phyloP scores from a whole-genome alignment of 1,139 yeast genomes.

The Arxiozyma heterogenica region DNA sequence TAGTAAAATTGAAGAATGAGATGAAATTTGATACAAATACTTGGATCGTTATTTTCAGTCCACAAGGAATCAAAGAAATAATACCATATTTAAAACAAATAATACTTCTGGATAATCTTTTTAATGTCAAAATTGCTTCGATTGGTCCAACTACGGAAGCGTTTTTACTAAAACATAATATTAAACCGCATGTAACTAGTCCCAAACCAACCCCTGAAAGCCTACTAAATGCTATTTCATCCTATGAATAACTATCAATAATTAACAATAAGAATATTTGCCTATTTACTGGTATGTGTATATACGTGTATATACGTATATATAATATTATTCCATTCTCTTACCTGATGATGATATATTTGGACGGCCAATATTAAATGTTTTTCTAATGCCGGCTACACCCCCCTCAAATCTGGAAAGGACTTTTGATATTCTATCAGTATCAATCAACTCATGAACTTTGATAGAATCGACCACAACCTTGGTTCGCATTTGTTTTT shows the following conservation, averaged over 20 bases:
- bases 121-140: conserved; percentile 45
- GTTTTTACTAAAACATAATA: conserved; percentile 43
- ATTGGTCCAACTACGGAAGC: conserved; percentile 91
- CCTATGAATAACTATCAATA: not conserved
- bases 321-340: not conserved
- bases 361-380: not conserved
- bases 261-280: not conserved
- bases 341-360: not conserved
- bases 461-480: conserved; percentile 24
- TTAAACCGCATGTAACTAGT: conserved; percentile 58
- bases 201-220: conserved; percentile 62
- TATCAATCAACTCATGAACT: conserved; percentile 26
- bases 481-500: conserved; percentile 28
- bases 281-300: not conserved
- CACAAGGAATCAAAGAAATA: conserved; percentile 71
- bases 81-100: conserved; percentile 37
- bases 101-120: conserved; percentile 1
- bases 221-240: conserved; percentile 35
- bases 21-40: conserved; percentile 13
- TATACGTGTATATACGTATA: not conserved
- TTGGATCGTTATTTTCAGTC: conserved; percentile 85
- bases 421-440: conserved; percentile 19
- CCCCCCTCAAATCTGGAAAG: conserved; percentile 30
- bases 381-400: conserved; percentile 27
- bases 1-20: conserved; percentile 32